A percentile compares a stretch with the other conserved stretches of the same genome.
These are phyloP conservation scores for Eimeria brunetti DNA, from an alignment of 169 alveolate genomes.

Conservation along the genomic window DNA sequence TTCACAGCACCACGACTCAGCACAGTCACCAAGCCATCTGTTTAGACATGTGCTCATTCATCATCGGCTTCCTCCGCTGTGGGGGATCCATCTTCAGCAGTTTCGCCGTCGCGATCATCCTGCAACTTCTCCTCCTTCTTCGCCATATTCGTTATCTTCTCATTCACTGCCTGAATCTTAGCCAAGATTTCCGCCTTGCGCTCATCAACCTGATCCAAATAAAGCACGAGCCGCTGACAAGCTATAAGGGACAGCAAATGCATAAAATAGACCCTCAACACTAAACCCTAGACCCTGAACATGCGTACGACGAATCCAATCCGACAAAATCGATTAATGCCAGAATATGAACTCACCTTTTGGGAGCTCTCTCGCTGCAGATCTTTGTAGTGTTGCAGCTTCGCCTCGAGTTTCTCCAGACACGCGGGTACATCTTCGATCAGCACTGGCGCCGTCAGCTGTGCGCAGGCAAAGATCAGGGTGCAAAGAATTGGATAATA, in stretches of 20 bases:
- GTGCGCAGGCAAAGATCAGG: background rate
- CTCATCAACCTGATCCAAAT: background rate
- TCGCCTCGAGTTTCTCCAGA: slow-evolving; percentile 59
- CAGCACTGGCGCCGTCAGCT: slow-evolving; percentile 43
- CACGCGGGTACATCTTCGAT: slow-evolving; percentile 41
- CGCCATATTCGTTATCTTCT: slow-evolving; percentile 7
- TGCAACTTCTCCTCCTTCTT: slow-evolving; percentile 24
- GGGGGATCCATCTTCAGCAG: slow-evolving; percentile 48
- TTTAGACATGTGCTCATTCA: slow-evolving; percentile 4
- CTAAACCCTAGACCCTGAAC: too few species aligned
- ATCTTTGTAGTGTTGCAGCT: slow-evolving; percentile 44
- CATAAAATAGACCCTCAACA: background rate
- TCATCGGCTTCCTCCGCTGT: slow-evolving; percentile 61
- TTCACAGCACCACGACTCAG: background rate
- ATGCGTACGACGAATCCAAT: background rate
- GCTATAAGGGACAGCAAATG: background rate
- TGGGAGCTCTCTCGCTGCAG: slow-evolving; percentile 22
- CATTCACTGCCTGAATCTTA: slow-evolving; percentile 20
- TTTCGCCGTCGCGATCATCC: slow-evolving; percentile 39
- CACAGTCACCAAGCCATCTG: background rate
- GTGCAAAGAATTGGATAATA: background rate
- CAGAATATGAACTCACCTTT: background rate
- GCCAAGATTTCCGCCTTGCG: slow-evolving; percentile 65
- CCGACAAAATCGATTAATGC: background rate
- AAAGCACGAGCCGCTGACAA: background rate